These are phyloP conservation scores for Hypoxylon sp. DNA, from an alignment of 2,329 filamentous ascomycete species.

Conservation along the genomic window DNA sequence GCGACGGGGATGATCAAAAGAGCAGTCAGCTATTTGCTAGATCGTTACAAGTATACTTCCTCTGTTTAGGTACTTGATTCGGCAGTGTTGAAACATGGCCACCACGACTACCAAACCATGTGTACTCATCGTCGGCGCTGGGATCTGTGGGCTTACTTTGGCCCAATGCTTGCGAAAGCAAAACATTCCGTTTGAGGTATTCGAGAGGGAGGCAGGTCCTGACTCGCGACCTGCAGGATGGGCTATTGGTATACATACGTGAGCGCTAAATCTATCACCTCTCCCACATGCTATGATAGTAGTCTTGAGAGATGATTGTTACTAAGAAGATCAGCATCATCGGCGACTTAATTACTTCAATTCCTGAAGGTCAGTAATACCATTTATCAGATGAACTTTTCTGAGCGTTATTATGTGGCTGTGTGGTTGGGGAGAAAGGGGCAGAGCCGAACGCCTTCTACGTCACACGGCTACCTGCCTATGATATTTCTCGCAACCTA, in stretches of 20 bases:
- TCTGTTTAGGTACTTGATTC: not conserved
- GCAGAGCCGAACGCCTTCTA: too few species aligned
- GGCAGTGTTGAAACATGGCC: slow-evolving; percentile 8
- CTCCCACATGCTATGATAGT: too few species aligned
- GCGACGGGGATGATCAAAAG: too few species aligned
- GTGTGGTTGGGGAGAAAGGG: too few species aligned
- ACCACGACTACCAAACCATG: slow-evolving; percentile 15
- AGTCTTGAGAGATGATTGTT: not conserved
- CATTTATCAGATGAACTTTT: too few species aligned
- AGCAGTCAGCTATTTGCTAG: too few species aligned
- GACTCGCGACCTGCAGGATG: slow-evolving; percentile 31
- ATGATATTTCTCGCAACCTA: too few species aligned
- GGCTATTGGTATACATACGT: slow-evolving; percentile 36
- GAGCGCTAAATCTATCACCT: not conserved
- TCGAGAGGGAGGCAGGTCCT: slow-evolving; percentile 26
- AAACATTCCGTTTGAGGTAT: slow-evolving; percentile 32
- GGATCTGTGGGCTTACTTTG: slow-evolving; percentile 33
- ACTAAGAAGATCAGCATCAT: slow-evolving; percentile 16
- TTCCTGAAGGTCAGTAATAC: slow-evolving; percentile 26
- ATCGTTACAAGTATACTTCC: too few species aligned
- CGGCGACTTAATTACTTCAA: slow-evolving; percentile 16
- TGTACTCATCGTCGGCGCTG: slow-evolving; percentile 34
- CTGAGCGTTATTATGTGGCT: too few species aligned
- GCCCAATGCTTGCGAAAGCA: slow-evolving; percentile 36
- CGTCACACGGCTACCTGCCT: too few species aligned